Conservation (phyloP, 129 eudicot genomes). For the Flaveria linearis region DNA sequence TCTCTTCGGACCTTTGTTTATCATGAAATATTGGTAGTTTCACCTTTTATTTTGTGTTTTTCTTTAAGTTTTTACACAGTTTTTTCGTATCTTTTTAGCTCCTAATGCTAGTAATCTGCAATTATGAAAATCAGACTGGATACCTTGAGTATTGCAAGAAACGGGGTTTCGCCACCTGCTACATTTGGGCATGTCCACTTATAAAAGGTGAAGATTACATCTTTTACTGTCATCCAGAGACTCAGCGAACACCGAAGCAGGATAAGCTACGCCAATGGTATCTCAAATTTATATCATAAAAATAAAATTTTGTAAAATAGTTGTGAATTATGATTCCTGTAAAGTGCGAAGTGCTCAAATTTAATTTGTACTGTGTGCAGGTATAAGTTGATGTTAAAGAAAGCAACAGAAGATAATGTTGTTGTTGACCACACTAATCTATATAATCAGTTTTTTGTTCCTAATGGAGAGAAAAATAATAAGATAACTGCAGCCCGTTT, state of each 20-base stretch:
- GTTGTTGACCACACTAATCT: conserved; percentile 63
- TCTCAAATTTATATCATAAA: conserved; percentile 1
- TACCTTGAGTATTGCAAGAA: conserved; percentile 92
- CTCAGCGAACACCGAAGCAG: conserved; percentile 70
- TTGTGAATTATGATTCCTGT: background rate
- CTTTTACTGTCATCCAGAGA: conserved; percentile 83
- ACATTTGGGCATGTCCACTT: conserved; percentile 98
- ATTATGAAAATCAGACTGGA: conserved; percentile 58
- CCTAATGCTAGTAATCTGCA: conserved; percentile 16
- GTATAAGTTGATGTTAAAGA: conserved; percentile 75
- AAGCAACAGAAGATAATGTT: conserved; percentile 56
- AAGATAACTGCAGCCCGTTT: conserved; percentile 80
- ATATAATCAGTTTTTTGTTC: conserved; percentile 61
- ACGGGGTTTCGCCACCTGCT: conserved; percentile 77
- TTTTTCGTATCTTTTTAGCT: conserved; percentile 4
- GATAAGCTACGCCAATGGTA: conserved; percentile 82
- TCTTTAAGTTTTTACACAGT: background rate
- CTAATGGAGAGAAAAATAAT: conserved; percentile 42
- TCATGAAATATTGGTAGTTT: conserved; percentile 77
- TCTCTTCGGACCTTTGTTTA: conserved; percentile 92
- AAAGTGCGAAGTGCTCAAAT: background rate
- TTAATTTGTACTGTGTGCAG: conserved; percentile 35
- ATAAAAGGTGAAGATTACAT: conserved; percentile 82
- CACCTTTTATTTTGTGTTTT: background rate
- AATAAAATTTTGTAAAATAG: background rate